Base-by-base conservation (phyloP, 1,284 basidiomycete genomes). In the Calocybe gambosa region DNA sequence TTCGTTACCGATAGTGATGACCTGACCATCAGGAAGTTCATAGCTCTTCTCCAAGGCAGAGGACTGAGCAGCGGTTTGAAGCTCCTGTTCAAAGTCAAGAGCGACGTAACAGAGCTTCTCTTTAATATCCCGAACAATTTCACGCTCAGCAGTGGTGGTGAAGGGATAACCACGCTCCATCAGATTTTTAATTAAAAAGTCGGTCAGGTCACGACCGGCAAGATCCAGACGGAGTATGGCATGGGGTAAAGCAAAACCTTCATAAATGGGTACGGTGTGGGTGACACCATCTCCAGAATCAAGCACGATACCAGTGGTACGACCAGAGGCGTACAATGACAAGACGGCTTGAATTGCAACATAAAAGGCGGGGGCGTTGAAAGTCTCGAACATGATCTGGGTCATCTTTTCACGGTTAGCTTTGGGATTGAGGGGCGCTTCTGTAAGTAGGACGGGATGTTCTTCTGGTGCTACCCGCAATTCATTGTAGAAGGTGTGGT, bases 21-120 rank as follows among this genome's bases (percentile, higher is more conserved):
- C 90, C 72, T 95, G 92, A 57, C 93, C 93, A 64, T 97, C 93
- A 52, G 93, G 93, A 57, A 97, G 78, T 71, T 96, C 93, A 72
- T 96, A 96, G 64, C 80, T 88, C 83, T 95, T 96, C 77, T 95
- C 93, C 49, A 95, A 64, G 39, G 90, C 85, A 48, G 90, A 93
- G 21, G 90, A 93, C 68, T 93, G 89, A 54, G 89, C 86, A 37
- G 93, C 91, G 36, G 89, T 93, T 74, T 92, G 88, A 60, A 96
- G 78, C 74, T 96, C 93, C 73, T 96, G 89, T 71, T 95, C 92
- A 63, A 95, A 96, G 75, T 96, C 93, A 58, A 95, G 82, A 33
- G 93, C 93, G 60, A 96, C 92, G 70, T 96, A 96, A 75, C 93
- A 95, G 42, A 96, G 83, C 77, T 94, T 95, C 80, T 96, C 93